Evolutionary conservation across 202 grass and related monocot species (phyloP).

Genomic region (Bolboschoenoplectus hybrid): DNA sequence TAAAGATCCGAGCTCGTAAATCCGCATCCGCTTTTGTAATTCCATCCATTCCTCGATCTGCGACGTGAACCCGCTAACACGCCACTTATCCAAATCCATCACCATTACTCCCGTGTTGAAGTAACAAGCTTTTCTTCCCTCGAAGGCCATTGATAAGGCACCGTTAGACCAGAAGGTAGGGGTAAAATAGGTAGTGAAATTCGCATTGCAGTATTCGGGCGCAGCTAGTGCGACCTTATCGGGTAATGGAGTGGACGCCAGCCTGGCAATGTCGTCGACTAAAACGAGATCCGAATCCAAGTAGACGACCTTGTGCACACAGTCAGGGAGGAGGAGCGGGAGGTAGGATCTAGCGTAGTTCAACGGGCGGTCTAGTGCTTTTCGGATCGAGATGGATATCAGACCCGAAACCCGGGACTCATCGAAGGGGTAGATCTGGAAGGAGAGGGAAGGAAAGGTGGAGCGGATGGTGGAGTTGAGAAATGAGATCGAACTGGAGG

Average conservation of each 20-base stretch:
- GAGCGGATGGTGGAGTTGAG: slow-evolving; percentile 53
- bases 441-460: slow-evolving; percentile 82
- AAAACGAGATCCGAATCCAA: slow-evolving; percentile 86
- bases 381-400: slow-evolving; percentile 78
- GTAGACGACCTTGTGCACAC: slow-evolving; percentile 77
- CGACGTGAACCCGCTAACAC: slow-evolving; percentile 51
- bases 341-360: slow-evolving; percentile 94
- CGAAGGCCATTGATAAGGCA: slow-evolving; percentile 47
- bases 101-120: slow-evolving; percentile 98
- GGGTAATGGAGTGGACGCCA: slow-evolving; percentile 62
- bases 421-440: slow-evolving; percentile 79
- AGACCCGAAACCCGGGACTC: slow-evolving; percentile 71
- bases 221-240: slow-evolving; percentile 59
- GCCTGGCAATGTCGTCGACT: slow-evolving; percentile 68
- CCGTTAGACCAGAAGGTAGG: slow-evolving; percentile 70
- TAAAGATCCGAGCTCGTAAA: slow-evolving; percentile 86
- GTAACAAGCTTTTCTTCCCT: slow-evolving; percentile 59
- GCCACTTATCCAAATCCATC: slow-evolving; percentile 69
- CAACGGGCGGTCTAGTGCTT: slow-evolving; percentile 74
- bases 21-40: slow-evolving; percentile 69
- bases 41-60: slow-evolving; percentile 93
- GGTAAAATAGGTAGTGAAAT: slow-evolving; percentile 85
- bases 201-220: slow-evolving; percentile 79
- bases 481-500: slow-evolving; percentile 40
- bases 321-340: slow-evolving; percentile 44